phyloP scores from a whole-genome alignment of 257 asterid species.

The Ilex asprella region DNA sequence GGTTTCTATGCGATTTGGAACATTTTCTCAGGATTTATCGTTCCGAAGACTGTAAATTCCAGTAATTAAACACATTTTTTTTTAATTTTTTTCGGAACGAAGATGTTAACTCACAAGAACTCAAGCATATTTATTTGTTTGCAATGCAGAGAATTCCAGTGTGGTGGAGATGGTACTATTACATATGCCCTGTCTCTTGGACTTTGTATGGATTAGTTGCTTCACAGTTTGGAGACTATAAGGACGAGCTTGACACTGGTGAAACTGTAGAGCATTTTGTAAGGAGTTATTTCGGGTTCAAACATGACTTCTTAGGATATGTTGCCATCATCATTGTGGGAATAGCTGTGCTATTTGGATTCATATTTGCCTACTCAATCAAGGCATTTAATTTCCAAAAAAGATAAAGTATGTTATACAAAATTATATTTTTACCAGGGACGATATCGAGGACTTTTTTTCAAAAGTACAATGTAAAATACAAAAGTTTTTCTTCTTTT shows the following conservation, averaged over 20 bases:
- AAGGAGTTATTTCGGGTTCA: not conserved
- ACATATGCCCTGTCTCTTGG: not conserved
- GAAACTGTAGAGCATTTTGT: not conserved
- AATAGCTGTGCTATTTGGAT: constrained; percentile 3
- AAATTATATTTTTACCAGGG: too few relatives aligned
- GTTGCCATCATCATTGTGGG: not conserved
- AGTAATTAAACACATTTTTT: not conserved
- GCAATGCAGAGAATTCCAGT: not conserved
- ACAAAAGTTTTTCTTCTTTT: too few relatives aligned
- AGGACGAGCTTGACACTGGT: not conserved
- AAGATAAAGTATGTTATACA: not conserved
- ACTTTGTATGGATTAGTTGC: not conserved
- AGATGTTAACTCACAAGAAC: too few relatives aligned
- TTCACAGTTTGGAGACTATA: not conserved
- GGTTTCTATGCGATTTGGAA: constrained; percentile 59
- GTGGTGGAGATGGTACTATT: constrained; percentile 4
- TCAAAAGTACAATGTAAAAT: too few relatives aligned
- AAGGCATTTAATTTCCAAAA: constrained; percentile 2
- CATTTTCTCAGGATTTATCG: constrained; percentile 63
- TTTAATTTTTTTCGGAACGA: not conserved
- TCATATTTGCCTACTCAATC: not conserved
- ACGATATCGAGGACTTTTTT: too few relatives aligned
- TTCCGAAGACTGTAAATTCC: constrained; percentile 67
- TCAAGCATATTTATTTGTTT: not conserved
- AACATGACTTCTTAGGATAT: not conserved